Conservation (phyloP, 805 yeast species). For the Starmerella riodocensis region DNA sequence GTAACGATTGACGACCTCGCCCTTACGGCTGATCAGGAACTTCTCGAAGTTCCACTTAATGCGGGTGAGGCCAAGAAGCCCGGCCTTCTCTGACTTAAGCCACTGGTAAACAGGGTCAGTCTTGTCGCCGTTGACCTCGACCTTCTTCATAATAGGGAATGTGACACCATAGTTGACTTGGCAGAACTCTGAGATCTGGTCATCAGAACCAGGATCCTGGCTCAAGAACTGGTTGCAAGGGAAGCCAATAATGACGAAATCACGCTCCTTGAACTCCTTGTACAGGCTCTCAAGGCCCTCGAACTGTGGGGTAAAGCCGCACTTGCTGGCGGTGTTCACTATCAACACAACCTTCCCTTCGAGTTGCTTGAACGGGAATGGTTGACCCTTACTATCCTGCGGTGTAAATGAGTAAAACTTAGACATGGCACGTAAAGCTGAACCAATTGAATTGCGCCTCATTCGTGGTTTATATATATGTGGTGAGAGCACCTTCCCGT, state of each 20-base stretch:
- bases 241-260: conserved; percentile 63
- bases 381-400: conserved; percentile 44
- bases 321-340: conserved; percentile 82
- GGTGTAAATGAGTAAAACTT: conserved; percentile 58
- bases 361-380: conserved; percentile 45
- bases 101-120: conserved; percentile 71
- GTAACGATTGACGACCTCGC: conserved; percentile 49
- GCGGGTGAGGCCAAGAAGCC: conserved; percentile 52
- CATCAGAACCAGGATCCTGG: conserved; percentile 59
- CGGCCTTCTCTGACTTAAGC: conserved; percentile 54
- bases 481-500: no score
- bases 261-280: conserved; percentile 49
- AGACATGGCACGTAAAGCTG: conserved; percentile 30
- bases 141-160: conserved; percentile 76
- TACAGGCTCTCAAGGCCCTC: conserved; percentile 57
- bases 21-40: conserved; percentile 47
- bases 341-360: conserved; percentile 72
- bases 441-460: no score
- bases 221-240: conserved; percentile 84
- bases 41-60: conserved; percentile 75
- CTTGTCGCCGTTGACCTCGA: conserved; percentile 77
- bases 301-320: conserved; percentile 70
- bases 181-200: conserved; percentile 65
- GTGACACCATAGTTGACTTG: conserved; percentile 73
- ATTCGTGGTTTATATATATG: no score